These are phyloP conservation scores for Onygenales sp. DNA, from an alignment of 2,329 filamentous ascomycete species.

Conservation along the genomic window DNA sequence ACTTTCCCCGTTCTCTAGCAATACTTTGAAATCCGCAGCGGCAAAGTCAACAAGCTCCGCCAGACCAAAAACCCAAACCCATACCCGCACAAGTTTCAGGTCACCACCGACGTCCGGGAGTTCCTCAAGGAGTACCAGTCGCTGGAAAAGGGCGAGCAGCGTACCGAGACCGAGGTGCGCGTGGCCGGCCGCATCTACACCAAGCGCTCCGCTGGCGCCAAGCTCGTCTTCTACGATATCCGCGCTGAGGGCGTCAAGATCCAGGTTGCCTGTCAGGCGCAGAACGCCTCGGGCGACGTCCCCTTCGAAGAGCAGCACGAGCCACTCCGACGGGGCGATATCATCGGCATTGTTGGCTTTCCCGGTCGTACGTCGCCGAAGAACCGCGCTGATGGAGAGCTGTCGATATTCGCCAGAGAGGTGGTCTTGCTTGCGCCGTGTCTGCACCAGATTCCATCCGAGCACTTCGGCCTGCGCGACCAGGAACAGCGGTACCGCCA, in stretches of 20 bases:
- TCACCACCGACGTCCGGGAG: slow-evolving; percentile 70
- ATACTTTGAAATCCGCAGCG: slow-evolving; percentile 95
- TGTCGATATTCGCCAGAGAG: slow-evolving; percentile 86
- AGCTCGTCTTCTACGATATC: slow-evolving; percentile 88
- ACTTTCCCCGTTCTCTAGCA: slow-evolving; percentile 40
- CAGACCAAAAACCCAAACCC: slow-evolving; percentile 67
- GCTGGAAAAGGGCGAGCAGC: slow-evolving; percentile 79
- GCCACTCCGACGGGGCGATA: slow-evolving; percentile 79
- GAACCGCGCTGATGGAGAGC: slow-evolving; percentile 78
- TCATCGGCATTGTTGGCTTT: slow-evolving; percentile 79
- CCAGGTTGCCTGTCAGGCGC: slow-evolving; percentile 86
- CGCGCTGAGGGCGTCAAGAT: slow-evolving; percentile 65
- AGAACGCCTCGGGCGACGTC: slow-evolving; percentile 60
- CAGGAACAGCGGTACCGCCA: slow-evolving; percentile 88
- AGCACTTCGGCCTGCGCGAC: slow-evolving; percentile 92
- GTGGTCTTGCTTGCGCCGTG: slow-evolving; percentile 82
- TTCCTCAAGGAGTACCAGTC: slow-evolving; percentile 66
- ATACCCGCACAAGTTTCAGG: slow-evolving; percentile 90
- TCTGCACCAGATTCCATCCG: slow-evolving; percentile 73
- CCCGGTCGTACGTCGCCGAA: slow-evolving; percentile 81
- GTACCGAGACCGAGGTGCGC: slow-evolving; percentile 63
- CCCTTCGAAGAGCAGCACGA: slow-evolving; percentile 84
- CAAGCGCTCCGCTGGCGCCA: slow-evolving; percentile 70
- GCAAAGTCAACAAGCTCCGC: slow-evolving; percentile 67
- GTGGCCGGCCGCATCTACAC: slow-evolving; percentile 84